Conservation (phyloP, 305 asterid genomes). For the Plantago coronopus region DNA sequence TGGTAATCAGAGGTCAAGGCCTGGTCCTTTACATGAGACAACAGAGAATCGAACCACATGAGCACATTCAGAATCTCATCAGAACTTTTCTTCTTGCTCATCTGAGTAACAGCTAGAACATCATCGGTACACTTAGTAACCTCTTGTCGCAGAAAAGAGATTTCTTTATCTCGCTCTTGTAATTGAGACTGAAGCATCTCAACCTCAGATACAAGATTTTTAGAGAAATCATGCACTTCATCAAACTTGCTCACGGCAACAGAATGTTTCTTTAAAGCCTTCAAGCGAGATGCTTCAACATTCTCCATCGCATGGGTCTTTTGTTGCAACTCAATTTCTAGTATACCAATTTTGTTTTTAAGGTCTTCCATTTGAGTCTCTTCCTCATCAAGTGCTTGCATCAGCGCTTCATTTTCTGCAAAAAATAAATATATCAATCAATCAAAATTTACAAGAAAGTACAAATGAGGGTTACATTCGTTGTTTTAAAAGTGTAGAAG, state of each 20-base stretch:
- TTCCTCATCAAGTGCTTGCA: constrained; percentile 95
- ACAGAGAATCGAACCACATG: constrained; percentile 60
- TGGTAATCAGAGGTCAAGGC: constrained; percentile 42
- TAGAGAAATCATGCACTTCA: constrained; percentile 83
- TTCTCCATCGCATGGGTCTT: constrained; percentile 75
- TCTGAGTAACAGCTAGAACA: constrained; percentile 66
- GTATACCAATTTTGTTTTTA: constrained; percentile 46
- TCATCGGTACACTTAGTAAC: constrained; percentile 94
- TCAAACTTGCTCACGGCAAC: constrained; percentile 92
- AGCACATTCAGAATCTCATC: constrained; percentile 71
- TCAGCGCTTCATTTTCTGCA: constrained; percentile 80
- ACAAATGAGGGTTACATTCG: constrained; percentile 17
- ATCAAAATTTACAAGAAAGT: constrained; percentile 16
- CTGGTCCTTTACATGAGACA: constrained; percentile 45
- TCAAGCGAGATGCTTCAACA: constrained; percentile 83
- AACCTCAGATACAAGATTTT: constrained; percentile 83
- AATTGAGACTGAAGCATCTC: constrained; percentile 94
- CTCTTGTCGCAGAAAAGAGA: constrained; percentile 97
- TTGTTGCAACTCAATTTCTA: constrained; percentile 64
- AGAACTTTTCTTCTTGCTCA: constrained; percentile 50
- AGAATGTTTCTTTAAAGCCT: constrained; percentile 88
- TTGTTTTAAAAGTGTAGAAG: constrained; percentile 15
- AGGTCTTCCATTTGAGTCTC: constrained; percentile 88
- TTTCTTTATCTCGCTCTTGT: constrained; percentile 85
- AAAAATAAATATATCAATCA: no score